phyloP scores from a whole-genome alignment of 2,329 filamentous ascomycete species.

The Leptographium galeiforme region DNA sequence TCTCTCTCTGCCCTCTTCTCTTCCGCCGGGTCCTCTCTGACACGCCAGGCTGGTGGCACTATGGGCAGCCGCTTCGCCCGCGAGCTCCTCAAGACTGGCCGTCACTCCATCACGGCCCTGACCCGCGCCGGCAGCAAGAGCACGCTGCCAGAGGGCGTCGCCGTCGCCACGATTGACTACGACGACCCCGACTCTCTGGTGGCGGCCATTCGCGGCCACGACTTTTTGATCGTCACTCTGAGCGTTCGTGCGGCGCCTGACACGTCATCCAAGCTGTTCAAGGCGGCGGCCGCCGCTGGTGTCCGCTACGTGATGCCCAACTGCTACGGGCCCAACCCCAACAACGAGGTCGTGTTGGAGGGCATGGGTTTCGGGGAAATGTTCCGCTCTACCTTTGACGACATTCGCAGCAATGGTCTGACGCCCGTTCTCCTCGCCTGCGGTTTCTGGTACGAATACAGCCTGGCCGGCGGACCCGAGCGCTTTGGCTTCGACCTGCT shows the following conservation, averaged over 20 bases:
- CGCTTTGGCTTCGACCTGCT: slow-evolving; percentile 16
- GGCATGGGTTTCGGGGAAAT: slow-evolving; percentile 13
- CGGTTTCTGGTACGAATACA: slow-evolving; percentile 41
- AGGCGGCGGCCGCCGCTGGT: slow-evolving; percentile 28
- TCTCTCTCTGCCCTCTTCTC: neutral
- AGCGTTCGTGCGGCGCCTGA: slow-evolving; percentile 17
- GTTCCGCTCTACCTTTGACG: slow-evolving; percentile 11
- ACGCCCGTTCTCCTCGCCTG: slow-evolving; percentile 22
- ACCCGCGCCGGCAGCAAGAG: slow-evolving; percentile 28
- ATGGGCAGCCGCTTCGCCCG: slow-evolving; percentile 11
- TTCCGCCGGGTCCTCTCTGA: neutral
- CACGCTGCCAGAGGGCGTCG: slow-evolving; percentile 25
- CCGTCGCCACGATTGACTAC: slow-evolving; percentile 25
- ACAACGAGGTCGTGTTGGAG: slow-evolving; percentile 4
- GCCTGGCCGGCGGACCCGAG: slow-evolving; percentile 19
- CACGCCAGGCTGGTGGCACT: slow-evolving; percentile 12
- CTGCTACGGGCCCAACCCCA: slow-evolving; percentile 17
- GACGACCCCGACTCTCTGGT: slow-evolving; percentile 12
- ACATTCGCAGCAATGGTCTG: slow-evolving; percentile 25
- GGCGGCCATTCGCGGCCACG: slow-evolving; percentile 8
- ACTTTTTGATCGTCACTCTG: slow-evolving; percentile 13
- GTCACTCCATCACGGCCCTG: slow-evolving; percentile 35
- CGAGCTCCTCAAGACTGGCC: slow-evolving; percentile 18
- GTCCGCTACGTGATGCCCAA: slow-evolving; percentile 34
- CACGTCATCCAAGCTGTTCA: slow-evolving; percentile 24